Evolutionary conservation across 1,139 yeast species (phyloP), one percentile per base, ranked within the genome.

Genomic region (Magnusiomyces starmeri): DNA sequence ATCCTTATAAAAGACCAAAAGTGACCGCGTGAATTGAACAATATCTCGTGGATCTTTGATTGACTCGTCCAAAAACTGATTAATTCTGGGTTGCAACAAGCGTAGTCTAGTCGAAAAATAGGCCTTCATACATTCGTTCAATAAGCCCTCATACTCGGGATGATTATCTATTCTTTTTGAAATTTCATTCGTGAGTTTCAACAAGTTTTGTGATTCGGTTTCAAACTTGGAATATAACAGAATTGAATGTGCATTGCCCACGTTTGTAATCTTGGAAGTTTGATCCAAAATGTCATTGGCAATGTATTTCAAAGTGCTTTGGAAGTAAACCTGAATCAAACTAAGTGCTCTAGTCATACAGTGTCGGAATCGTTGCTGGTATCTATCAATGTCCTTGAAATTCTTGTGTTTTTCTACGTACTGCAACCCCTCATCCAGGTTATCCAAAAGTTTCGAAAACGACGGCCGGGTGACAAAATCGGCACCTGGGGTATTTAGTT

Each of bases 281-380:
- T 72, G 43, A 57, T 60, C 53, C 16, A 68, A 65, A 34, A 84
- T 72, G 9, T 73, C 76, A 24, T 67, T 68, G 40, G 75, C 74
- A 1, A 79, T 65, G 18, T 70, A 72, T 53, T 76, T 79, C 46
- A 89, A 65, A 45, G 77, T 77, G 45, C 73, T 75, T 26, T 75
- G 75, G 54, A 86, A 70, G 63, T 81, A 86, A 59, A 83, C 85
- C 57, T 83, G 78, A 22, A 88, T 78, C 57, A 92, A 72, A 0
- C 95, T 81, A 52, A 89, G 74, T 0, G 95, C 83, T 55, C 96
- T 76, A 1, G 94, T 83, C 78, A 89, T 76, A 62, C 96, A 87
- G 61, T 87, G 95, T 55, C 88, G 77, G 68, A 86, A 87, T 55
- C 92, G 75, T 58, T 83, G 79, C 45, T 77, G 77, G 65, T 87